Base-by-base conservation (phyloP, 768 basidiomycete species). In the Phallus indusiatus region DNA sequence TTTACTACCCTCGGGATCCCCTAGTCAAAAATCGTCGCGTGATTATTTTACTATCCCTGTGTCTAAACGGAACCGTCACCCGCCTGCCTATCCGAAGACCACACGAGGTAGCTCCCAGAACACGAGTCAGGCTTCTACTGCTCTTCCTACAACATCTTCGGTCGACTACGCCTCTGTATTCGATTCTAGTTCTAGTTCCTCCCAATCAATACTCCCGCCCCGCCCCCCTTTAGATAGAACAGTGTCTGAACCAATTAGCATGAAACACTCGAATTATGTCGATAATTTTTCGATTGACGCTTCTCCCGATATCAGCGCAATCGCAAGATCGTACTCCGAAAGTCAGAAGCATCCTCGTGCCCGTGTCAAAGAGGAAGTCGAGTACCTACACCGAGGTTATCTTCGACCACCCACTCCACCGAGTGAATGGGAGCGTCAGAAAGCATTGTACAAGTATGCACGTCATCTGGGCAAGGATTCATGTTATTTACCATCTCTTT, bases 401-500 rank as follows among this genome's bases (percentile, higher is more conserved):
- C 61, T 97, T 17, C 78, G 80, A 18, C 86, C 94, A 33, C 94
- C 94, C 2, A 78, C 85, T 62, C 91, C 94, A 5, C 86, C 88
- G 1, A 83, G 94, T 63, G 94, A 97, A 70, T 70, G 83, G 24
- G 88, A 90, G 53, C 80, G 94, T 28, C 75, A 90, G 36, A 77
- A 89, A 50, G 94, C 94, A 7, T 71, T 97, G 64, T 90, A 94
- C 73, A 90, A 88, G 85, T 89, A 65, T 66, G 81, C 68, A 12
- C 24, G 20, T 42, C 53, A 20, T 16, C 52, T 33, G 35, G 14
- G 7, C 28, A n/a, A n/a, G 18, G 52, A 21, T 14, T 11, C 58
- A 28, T 60, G 17, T 21, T 54, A 34, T 35, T 28, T 28, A 28
- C 28, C 28, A 28, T 28, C 7, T 28, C 7, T 28, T 37, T 22